These are phyloP conservation scores for Musa schizocarpa DNA, from an alignment of 176 grass and related monocot species.

Conservation along the genomic window DNA sequence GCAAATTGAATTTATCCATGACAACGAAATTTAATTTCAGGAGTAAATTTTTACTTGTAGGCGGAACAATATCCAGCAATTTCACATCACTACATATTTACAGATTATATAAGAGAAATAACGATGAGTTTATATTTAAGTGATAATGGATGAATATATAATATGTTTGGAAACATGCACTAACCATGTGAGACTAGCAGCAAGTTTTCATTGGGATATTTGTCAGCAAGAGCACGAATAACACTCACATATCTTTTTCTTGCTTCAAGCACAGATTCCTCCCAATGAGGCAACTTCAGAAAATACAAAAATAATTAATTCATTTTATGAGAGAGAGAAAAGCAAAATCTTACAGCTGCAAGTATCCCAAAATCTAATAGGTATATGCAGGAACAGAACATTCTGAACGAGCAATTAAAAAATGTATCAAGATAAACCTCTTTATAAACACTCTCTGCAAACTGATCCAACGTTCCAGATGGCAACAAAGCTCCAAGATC, in stretches of 20 bases:
- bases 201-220: constrained; percentile 64
- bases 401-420: neutral
- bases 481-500: constrained; percentile 52
- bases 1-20: no score
- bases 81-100: no score
- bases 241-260: constrained; percentile 61
- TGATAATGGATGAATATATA: no score
- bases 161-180: neutral
- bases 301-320: neutral
- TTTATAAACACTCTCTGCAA: constrained; percentile 35
- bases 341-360: neutral
- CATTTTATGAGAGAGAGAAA: neutral
- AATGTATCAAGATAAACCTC: constrained; percentile 26
- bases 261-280: constrained; percentile 47
- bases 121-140: no score
- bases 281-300: constrained; percentile 54
- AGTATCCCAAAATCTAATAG: neutral
- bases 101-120: no score
- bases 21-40: no score
- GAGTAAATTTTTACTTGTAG: no score
- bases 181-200: constrained; percentile 77
- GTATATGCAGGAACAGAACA: neutral
- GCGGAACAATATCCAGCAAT: no score
- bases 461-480: constrained; percentile 46
- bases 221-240: constrained; percentile 68